A percentile compares a stretch with the other conserved stretches of the same genome.
Conservation (phyloP, 805 yeast genomes). For the Tetrapisispora phaffii region DNA sequence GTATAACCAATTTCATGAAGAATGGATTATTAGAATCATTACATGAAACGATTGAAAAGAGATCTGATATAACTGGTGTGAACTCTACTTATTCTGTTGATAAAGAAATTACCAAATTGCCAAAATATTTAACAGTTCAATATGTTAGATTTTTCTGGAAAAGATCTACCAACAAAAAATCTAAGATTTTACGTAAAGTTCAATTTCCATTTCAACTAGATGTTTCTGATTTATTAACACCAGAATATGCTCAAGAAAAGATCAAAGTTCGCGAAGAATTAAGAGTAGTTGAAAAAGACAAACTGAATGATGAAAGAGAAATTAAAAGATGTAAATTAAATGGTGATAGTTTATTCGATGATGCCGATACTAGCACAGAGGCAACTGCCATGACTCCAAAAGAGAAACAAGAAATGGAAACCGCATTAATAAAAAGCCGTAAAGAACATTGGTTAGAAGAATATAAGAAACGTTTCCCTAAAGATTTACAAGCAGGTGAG, state of each 20-base stretch:
- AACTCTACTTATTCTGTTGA: conserved; percentile 61
- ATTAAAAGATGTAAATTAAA: conserved; percentile 46
- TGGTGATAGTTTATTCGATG: conserved; percentile 7
- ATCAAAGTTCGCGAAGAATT: conserved; percentile 66
- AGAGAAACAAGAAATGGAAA: conserved; percentile 48
- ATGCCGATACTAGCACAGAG: conserved; percentile 5
- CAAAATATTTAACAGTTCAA: conserved; percentile 80
- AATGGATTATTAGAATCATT: conserved; percentile 74
- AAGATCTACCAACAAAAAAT: conserved; percentile 78
- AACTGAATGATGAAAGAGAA: conserved; percentile 61
- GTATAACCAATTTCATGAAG: conserved; percentile 75
- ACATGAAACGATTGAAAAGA: conserved; percentile 68
- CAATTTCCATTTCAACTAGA: conserved; percentile 92
- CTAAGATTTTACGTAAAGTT: conserved; percentile 88
- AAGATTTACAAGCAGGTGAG: conserved; percentile 46
- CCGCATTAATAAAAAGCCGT: conserved; percentile 35
- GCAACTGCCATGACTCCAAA: conserved; percentile 32
- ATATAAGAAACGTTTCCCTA: conserved; percentile 37
- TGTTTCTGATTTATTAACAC: conserved; percentile 74
- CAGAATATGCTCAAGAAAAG: conserved; percentile 57
- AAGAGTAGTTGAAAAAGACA: conserved; percentile 64
- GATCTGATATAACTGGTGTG: conserved; percentile 56
- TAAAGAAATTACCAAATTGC: conserved; percentile 60
- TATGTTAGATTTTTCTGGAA: conserved; percentile 96
- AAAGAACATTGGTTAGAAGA: conserved; percentile 42